A percentile compares a stretch with the other conserved stretches of the same genome.
phyloP scores from a whole-genome alignment of 2,329 filamentous ascomycete species.

The Apiospora hydei region DNA sequence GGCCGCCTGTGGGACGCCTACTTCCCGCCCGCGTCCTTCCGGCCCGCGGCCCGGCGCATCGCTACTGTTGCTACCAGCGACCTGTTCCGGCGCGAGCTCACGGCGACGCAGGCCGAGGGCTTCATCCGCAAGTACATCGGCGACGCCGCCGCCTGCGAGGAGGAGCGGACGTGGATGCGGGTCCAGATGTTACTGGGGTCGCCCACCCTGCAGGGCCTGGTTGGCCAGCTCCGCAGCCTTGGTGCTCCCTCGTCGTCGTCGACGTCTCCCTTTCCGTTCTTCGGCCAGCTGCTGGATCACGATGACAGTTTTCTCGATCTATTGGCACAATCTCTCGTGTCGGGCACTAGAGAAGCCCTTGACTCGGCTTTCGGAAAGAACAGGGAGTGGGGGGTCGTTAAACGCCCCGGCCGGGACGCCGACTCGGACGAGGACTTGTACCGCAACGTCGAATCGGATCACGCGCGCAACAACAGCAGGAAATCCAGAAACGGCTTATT shows the following conservation, averaged over 20 bases:
- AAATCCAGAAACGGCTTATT: neutral
- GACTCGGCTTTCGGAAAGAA: no score
- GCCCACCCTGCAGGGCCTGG: neutral
- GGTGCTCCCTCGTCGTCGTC: no score
- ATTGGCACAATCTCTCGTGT: neutral
- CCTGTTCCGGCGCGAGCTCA: neutral
- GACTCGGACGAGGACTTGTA: slow-evolving; percentile 31
- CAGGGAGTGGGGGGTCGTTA: neutral
- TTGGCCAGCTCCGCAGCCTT: neutral
- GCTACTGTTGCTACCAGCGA: neutral
- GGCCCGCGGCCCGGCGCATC: slow-evolving; percentile 18
- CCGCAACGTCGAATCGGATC: slow-evolving; percentile 27
- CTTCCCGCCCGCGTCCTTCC: slow-evolving; percentile 33
- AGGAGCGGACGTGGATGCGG: neutral
- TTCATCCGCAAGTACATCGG: neutral
- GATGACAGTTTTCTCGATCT: no score
- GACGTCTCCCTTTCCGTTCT: no score
- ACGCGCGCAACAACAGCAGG: slow-evolving; percentile 19
- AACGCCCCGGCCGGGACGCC: neutral
- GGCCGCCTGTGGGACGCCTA: slow-evolving; percentile 47
- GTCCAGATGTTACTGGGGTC: neutral
- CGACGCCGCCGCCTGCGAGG: slow-evolving; percentile 24
- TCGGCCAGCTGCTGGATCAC: neutral
- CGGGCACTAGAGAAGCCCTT: neutral
- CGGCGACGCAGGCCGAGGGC: neutral